These are phyloP conservation scores for Cystoderma amianthinum DNA, from an alignment of 768 basidiomycete species.

Conservation along the genomic window DNA sequence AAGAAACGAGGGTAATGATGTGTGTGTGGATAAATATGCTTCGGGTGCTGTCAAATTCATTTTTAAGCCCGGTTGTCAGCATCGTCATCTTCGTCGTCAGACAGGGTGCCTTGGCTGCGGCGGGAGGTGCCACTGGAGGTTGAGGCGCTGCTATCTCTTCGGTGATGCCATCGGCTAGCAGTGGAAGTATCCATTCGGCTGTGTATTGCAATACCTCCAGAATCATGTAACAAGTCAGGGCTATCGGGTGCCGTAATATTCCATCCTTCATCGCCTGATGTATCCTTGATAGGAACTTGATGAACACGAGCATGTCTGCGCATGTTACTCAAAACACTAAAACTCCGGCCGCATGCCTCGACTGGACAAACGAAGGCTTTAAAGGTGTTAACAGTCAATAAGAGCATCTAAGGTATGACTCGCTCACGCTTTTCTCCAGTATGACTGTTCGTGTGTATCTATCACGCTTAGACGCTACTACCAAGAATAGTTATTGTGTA, in stretches of 20 bases:
- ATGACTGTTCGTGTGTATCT: slow-evolving; percentile 84
- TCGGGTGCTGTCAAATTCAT: slow-evolving; percentile 18
- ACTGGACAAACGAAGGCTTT: slow-evolving; percentile 72
- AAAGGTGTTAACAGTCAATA: slow-evolving; percentile 7
- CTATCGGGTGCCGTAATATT: slow-evolving; percentile 16
- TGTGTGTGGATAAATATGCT: no score
- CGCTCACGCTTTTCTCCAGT: slow-evolving; percentile 79
- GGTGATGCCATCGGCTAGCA: slow-evolving; percentile 17
- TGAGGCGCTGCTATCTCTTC: slow-evolving; percentile 31
- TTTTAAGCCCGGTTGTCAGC: slow-evolving; percentile 22
- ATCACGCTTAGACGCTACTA: slow-evolving; percentile 4
- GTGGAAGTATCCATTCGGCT: no score
- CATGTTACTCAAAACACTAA: slow-evolving; percentile 88
- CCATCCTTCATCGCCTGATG: slow-evolving; percentile 38
- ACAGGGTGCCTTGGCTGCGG: slow-evolving; percentile 30
- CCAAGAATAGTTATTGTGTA: slow-evolving; percentile 3
- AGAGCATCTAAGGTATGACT: neutral
- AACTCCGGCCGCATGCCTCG: slow-evolving; percentile 71
- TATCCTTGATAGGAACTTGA: slow-evolving; percentile 17
- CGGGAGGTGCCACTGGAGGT: slow-evolving; percentile 32
- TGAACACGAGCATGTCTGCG: slow-evolving; percentile 79
- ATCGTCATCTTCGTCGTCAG: slow-evolving; percentile 20
- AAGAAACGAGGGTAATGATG: no score
- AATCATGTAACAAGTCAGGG: no score
- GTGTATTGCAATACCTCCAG: no score